Base-by-base conservation (phyloP, 2,329 filamentous ascomycete species). In the Trichoderma endophyticum region DNA sequence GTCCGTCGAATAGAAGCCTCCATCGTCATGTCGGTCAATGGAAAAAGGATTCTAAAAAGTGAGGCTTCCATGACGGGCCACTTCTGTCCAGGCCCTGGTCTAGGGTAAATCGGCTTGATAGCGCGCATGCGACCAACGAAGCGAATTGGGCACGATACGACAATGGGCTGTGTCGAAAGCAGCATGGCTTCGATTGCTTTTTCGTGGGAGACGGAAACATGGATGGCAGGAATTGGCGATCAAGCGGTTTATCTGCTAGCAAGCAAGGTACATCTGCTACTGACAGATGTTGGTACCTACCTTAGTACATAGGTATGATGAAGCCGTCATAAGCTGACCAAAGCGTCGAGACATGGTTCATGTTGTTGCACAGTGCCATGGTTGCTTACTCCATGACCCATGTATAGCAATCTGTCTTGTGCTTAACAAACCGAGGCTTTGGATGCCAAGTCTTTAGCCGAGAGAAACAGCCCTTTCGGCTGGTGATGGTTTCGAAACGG, bases 41-140 rank as follows among this genome's bases (percentile, higher is more conserved):
- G 56, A 6, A 67, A 21, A 57, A 51, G 36, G 65, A 51, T 48
- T 24, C 18, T n/a, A 6, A 59, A 68, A 68, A 68, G 65, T 43
- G 65, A 68, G 65, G 65, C 56, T 68, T 68, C 28, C 11, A 12
- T 34, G 56, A 60, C 30, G 18, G 56, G 24, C 26, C 54, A 60
- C 39, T 18, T 15, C 21, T 6, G 8, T 70, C 57, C n/a, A 54
- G 57, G 39, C 66, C 66, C 56, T 61, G 66, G 36, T 62, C 66
- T 51, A 70, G 66, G 66, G 57, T 70, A 70, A 62, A 14, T 48
- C 66, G 66, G 66, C 66, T 70, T 21, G 26, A 70, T 70, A 39
- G 57, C 39, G 66, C 39, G 66, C 57, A 70, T 60, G 39, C 24
- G 28, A n/a, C 28, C 32, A 51, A 26, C 34, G 24, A 32, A 30